Evolutionary conservation across 495 filamentous ascomycete genomes (phyloP), one percentile per base, ranked within the genome.

Genomic region (Penicillium arizonense): DNA sequence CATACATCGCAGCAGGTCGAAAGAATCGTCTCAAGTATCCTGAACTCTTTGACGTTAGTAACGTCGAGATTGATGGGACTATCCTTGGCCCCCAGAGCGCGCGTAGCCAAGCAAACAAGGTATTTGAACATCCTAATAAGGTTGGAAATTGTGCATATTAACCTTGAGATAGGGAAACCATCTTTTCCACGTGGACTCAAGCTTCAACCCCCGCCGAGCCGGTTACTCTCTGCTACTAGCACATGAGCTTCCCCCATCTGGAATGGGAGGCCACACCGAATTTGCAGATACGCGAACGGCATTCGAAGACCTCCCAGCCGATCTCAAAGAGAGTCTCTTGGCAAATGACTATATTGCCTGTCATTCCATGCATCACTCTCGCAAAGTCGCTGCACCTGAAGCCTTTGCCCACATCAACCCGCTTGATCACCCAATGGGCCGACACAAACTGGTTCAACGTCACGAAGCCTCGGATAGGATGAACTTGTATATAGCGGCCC

Each of bases 41-140:
- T 36, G 77, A 83, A 58, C 70, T 84, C 3, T 82, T 83, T 63
- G 82, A 85, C 58, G 82, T 77, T 3, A 69, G 78, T 42, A 85
- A 85, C 65, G 66, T 85, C 21, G 74, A 78, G 51, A 60, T 66
- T 4, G 63, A 74, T 11, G 68, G 65, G 24, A 42, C 58, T 1
- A 55, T 77, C 12, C 56, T 78, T 10, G 60, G 70, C 37, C 67
- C 66, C 3, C 44, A 70, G 13, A 70, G 65, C 42, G 44, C 62
- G 1, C 65, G 74, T 3, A 63, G 64, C 24, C 76, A 74, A 58
- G 58, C 59, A 7, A 73, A 72, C 43, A 57, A 48, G 43, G 53
- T 50, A 53, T 32, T 20, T 18, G 3, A 14, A 18, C 26, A 20
- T 10, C 5, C 28, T 8, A 10, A 30, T 7, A 7, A 30, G 28